Base-by-base conservation (phyloP, 2,329 filamentous ascomycete species). In the Aspergillus uvarum region DNA sequence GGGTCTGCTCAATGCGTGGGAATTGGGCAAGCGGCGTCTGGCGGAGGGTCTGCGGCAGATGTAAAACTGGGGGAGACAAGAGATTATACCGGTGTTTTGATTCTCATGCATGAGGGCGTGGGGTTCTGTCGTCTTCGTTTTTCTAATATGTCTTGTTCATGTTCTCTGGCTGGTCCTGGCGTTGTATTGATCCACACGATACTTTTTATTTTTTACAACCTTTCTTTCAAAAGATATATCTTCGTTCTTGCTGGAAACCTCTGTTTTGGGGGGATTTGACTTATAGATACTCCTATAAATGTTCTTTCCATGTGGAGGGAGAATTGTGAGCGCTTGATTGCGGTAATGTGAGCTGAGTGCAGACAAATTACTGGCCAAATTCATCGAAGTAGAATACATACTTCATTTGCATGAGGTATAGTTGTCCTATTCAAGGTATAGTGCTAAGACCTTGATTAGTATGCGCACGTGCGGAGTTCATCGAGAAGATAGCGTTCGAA, bases 1-100 rank as follows among this genome's bases (percentile, higher is more conserved):
- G 79, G 94, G 94, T 54, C 87, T 98, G 76, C 88, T 96, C 78
- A 97, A 96, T 80, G 83, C 94, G 67, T 95, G 93, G 78, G 91
- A 96, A 76, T 89, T 97, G 76, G 94, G 93, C 75, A 96, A 95
- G 83, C 89, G 89, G 70, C 94, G 96, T 79, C 79, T 96, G 73
- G 90, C 91, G 49, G 93, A 97, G 79, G 89, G 92, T 84, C 83
- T 97, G 83, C 87, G 94, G 74, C 91, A 73, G 63, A 75, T 74
- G 71, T 75, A 71, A 63, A 8, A 67, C 29, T 8, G 57, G 26
- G 26, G 47, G 35, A 38, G 19, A 44, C 21, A 24, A 31, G 22
- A 49, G 54, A 48, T 31, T 51, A 21, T 57, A 54, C 29, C 14
- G 53, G 29, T 32, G 19, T 31, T 47, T 19, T 35, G 5, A 16